A percentile compares a stretch with the other conserved stretches of the same genome.
These are phyloP conservation scores for Aureobasidium subglaciale DNA, from an alignment of 2,329 filamentous ascomycete genomes.

Conservation along the genomic window DNA sequence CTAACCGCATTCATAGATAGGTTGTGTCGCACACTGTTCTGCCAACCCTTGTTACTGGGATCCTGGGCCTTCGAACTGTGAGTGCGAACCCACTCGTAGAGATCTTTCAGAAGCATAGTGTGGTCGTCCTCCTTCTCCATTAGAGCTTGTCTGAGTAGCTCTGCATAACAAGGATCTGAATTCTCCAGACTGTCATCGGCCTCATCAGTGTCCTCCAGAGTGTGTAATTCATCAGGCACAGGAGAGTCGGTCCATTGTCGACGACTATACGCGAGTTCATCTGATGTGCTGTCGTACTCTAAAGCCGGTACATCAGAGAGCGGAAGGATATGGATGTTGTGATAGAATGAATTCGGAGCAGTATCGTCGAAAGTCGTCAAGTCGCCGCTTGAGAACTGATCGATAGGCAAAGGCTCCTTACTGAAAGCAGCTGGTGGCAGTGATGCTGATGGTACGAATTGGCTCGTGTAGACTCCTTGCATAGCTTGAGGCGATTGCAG, in stretches of 20 bases:
- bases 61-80: slow-evolving; percentile 70
- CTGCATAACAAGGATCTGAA: slow-evolving; percentile 54
- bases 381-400: not conserved
- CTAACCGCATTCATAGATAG: slow-evolving; percentile 86
- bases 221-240: not conserved
- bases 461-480: not conserved
- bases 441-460: not conserved
- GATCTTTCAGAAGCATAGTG: slow-evolving; percentile 72
- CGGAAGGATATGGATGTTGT: not conserved
- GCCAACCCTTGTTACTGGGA: slow-evolving; percentile 61
- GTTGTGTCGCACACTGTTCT: slow-evolving; percentile 93
- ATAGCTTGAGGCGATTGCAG: not conserved
- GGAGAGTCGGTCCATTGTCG: slow-evolving; percentile 9
- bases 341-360: not conserved
- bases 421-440: slow-evolving; percentile 7
- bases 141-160: slow-evolving; percentile 71
- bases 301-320: slow-evolving; percentile 1
- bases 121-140: slow-evolving; percentile 44
- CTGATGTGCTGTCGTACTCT: slow-evolving; percentile 3
- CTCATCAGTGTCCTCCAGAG: not conserved
- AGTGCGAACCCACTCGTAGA: slow-evolving; percentile 82
- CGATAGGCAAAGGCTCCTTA: not conserved
- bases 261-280: not conserved
- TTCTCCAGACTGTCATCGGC: slow-evolving; percentile 17
- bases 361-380: not conserved